phyloP scores from a whole-genome alignment of 345 rosid genomes.

The Theobroma cacao region DNA sequence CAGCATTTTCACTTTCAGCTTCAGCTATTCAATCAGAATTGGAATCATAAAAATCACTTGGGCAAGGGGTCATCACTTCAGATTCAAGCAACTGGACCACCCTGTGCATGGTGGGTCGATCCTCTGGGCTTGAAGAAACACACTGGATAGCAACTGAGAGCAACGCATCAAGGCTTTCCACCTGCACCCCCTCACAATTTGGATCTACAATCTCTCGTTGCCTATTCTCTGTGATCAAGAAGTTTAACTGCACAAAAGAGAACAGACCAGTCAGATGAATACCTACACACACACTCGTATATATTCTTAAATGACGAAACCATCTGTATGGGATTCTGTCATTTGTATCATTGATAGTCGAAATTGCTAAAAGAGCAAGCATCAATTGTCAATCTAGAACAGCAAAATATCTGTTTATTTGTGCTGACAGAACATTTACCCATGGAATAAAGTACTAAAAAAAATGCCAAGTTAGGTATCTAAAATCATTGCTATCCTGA shows the following conservation, averaged over 20 bases:
- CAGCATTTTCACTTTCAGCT: slow-evolving; percentile 10
- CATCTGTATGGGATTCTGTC: not conserved
- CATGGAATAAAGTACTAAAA: not conserved
- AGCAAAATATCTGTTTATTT: not conserved
- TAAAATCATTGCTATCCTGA: not conserved
- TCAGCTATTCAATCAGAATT: slow-evolving; percentile 58
- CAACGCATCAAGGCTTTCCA: slow-evolving; percentile 78
- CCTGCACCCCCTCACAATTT: slow-evolving; percentile 74
- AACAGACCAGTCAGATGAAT: not conserved
- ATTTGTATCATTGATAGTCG: not conserved
- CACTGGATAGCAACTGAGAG: slow-evolving; percentile 81
- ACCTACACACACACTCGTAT: not conserved
- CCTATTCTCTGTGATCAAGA: slow-evolving; percentile 61
- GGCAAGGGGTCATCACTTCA: slow-evolving; percentile 98
- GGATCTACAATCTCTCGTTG: slow-evolving; percentile 69
- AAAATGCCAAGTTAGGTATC: not conserved
- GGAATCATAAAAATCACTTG: slow-evolving; percentile 95
- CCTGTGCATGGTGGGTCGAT: slow-evolving; percentile 95
- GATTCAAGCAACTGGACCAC: slow-evolving; percentile 92
- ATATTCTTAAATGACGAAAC: not conserved
- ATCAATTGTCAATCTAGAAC: not conserved
- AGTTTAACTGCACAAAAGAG: slow-evolving; percentile 69
- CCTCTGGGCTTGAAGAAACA: slow-evolving; percentile 74
- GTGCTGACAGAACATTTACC: not conserved
- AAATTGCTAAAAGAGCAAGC: not conserved